Evolutionary conservation across 2,329 filamentous ascomycete genomes (phyloP), one percentile per base, ranked within the genome.

Genomic region (Alternaria gansuensis): DNA sequence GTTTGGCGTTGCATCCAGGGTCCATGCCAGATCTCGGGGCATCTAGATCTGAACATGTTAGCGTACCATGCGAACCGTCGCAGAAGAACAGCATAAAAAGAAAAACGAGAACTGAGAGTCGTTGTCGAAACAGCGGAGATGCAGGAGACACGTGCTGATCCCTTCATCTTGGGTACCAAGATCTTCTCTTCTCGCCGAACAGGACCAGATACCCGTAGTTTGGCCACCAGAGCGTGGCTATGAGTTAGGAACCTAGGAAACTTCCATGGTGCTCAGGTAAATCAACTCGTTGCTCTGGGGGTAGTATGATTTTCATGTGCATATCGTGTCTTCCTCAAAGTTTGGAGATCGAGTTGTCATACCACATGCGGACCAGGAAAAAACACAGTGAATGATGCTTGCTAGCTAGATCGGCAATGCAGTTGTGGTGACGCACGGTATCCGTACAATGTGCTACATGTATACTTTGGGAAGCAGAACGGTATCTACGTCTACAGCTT

Each of bases 11-110:
- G 26, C 21, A n/a, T 41, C 13, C n/a, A 55, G 44, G 36, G 33
- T 37, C 45, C 37, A 40, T 55, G 34, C 46, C 41, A 29, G 41
- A 46, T 50, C 48, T 50, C 33, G 39, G 14, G n/a, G 48, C 48
- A 36, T 48, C 44, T 48, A 48, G 44, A 34, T 34, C 44, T 36
- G 44, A 34, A 36, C 44, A 34, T 34, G 3, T 34, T 34, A 48
- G 44, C 33, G 44, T 31, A 31, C 29, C 23, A 34, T 34, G 13
- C 33, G 44, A 48, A 48, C 44, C 11, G 26, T 48, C 21, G 44
- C 44, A 31, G 44, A 48, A 48, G 44, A 48, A 48, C 44, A 48
- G 31, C 44, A 24, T 34, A 29, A 48, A 48, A 48, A 48, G 31
- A 14, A 48, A 48, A 6, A 4, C 11, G 21, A n/a, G 13, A 48